Evolutionary conservation across 345 rosid genomes (phyloP).

Genomic region (Psidium friedrichsthalianum): DNA sequence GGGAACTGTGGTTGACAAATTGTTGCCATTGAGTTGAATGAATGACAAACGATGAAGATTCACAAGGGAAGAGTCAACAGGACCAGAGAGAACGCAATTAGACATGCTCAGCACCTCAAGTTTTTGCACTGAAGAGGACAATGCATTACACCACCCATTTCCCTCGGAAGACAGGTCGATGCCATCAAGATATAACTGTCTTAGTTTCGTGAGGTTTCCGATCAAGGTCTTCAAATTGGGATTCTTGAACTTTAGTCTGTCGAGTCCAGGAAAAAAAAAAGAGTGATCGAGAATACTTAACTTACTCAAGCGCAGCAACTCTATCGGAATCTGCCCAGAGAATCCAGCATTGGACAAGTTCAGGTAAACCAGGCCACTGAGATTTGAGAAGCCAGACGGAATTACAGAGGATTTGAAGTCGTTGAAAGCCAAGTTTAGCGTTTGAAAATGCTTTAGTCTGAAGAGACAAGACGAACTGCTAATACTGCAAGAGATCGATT

Average conservation of each 20-base stretch:
- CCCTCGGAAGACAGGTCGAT: slow-evolving; percentile 7
- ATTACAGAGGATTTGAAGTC: slow-evolving; percentile 3
- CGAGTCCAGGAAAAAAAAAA: neutral
- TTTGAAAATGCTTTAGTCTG: slow-evolving; percentile 16
- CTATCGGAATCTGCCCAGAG: slow-evolving; percentile 20
- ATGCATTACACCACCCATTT: slow-evolving; percentile 16
- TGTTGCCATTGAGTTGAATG: slow-evolving; percentile 9
- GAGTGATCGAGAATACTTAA: slow-evolving; percentile 23
- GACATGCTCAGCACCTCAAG: slow-evolving; percentile 19
- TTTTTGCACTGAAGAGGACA: slow-evolving; percentile 6
- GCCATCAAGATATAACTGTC: slow-evolving; percentile 14
- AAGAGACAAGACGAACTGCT: slow-evolving; percentile 16
- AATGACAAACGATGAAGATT: slow-evolving; percentile 6
- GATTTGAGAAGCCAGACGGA: slow-evolving; percentile 15
- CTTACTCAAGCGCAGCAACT: slow-evolving; percentile 3
- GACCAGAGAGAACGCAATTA: slow-evolving; percentile 15
- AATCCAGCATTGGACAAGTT: slow-evolving; percentile 34
- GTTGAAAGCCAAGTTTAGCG: slow-evolving; percentile 29
- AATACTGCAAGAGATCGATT: slow-evolving; percentile 12
- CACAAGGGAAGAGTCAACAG: slow-evolving; percentile 3
- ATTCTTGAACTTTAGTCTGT: slow-evolving; percentile 4
- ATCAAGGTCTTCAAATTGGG: slow-evolving; percentile 14
- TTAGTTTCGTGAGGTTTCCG: slow-evolving; percentile 2
- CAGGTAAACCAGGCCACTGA: slow-evolving; percentile 12
- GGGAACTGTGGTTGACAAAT: slow-evolving; percentile 11